Percentiles rank a stretch among this genome's conserved stretches.
Evolutionary conservation across 768 basidiomycete species (phyloP).

Genomic region (Lactarius sp.): DNA sequence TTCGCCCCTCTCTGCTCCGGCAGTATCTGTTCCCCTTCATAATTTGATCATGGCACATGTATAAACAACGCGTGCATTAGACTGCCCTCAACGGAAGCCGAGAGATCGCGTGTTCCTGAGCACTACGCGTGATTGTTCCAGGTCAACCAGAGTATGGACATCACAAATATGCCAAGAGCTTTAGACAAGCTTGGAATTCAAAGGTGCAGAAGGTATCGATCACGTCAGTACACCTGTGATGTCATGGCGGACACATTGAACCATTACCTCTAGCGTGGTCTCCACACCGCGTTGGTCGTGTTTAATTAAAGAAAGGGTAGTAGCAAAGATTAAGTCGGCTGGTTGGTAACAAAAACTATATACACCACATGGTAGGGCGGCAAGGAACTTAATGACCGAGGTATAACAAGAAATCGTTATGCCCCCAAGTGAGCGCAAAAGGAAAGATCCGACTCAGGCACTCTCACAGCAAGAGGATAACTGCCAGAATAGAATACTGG

Average conservation of each 20-base stretch:
- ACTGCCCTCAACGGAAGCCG: not conserved
- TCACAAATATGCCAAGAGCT: not conserved
- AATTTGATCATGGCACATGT: not conserved
- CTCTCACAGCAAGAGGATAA: not conserved
- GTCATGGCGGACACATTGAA: conserved; percentile 3
- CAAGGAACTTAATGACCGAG: not conserved
- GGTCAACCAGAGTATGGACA: not conserved
- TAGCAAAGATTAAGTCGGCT: not conserved
- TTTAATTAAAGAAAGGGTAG: not conserved
- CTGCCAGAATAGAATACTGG: not conserved
- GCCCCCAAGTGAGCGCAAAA: not conserved
- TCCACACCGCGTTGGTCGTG: not conserved
- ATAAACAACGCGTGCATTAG: not conserved
- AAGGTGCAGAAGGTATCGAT: conserved; percentile 6
- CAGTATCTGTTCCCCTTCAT: not conserved
- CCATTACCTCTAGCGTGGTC: not conserved
- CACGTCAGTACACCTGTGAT: conserved; percentile 13
- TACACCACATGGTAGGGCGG: not conserved
- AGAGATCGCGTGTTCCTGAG: no score
- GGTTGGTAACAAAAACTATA: not conserved
- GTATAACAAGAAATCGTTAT: not conserved
- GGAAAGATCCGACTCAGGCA: not conserved
- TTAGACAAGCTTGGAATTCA: conserved; percentile 10
- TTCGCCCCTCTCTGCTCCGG: not conserved
- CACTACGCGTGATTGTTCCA: not conserved